phyloP scores from a whole-genome alignment of 208 protist species.

The Wallacemonas collosoma region DNA sequence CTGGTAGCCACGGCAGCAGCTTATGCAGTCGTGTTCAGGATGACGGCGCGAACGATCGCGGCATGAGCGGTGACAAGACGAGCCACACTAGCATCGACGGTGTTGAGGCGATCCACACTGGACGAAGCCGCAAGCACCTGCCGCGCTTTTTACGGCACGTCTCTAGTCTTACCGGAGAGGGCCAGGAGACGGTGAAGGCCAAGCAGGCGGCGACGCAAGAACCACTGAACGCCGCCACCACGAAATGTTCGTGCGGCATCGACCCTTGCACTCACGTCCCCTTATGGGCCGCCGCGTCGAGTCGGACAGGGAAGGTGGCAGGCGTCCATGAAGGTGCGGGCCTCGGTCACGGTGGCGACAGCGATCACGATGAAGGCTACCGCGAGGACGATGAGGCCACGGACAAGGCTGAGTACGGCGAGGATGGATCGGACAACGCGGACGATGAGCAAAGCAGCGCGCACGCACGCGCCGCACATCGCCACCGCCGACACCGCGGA shows the following conservation, averaged over 20 bases:
- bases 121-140: not conserved
- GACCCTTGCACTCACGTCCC: too few relatives aligned
- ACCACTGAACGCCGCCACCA: too few relatives aligned
- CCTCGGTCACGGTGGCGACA: not conserved
- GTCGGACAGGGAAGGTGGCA: too few relatives aligned
- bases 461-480: not conserved
- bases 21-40: too few relatives aligned
- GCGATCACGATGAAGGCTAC: slow-evolving; percentile 16
- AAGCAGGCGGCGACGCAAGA: not conserved
- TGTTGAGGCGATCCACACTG: not conserved
- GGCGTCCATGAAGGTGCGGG: too few relatives aligned
- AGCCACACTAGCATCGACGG: not conserved
- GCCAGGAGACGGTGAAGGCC: not conserved
- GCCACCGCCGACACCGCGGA: slow-evolving; percentile 25
- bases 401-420: slow-evolving; percentile 1
- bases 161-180: not conserved
- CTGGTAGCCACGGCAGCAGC: not conserved
- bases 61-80: too few relatives aligned
- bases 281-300: too few relatives aligned
- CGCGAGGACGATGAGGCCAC: slow-evolving; percentile 16
- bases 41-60: too few relatives aligned
- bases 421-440: not conserved
- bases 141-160: not conserved
- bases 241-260: too few relatives aligned
- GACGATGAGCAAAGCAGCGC: slow-evolving; percentile 7